These are phyloP conservation scores for Trichomonas vaginalis DNA, from an alignment of 208 protist genomes.

Conservation along the genomic window DNA sequence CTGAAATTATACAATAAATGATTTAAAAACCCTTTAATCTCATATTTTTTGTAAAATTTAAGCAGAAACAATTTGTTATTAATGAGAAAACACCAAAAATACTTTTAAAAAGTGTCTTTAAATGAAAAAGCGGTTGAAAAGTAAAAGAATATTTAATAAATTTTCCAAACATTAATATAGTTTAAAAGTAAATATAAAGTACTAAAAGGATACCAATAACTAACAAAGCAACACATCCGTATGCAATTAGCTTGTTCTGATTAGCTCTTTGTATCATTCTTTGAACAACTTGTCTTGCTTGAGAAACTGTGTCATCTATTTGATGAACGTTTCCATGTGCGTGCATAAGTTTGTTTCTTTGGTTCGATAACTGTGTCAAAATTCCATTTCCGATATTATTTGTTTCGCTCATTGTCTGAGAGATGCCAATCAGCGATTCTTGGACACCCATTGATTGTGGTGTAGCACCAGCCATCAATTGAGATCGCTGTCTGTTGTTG, in stretches of 20 bases:
- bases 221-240: background rate
- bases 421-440: background rate
- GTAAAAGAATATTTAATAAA: no score
- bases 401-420: background rate
- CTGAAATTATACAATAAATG: no score
- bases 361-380: background rate
- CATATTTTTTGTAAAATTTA: no score
- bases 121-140: no score
- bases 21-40: no score
- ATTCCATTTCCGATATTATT: background rate
- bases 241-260: background rate
- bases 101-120: no score
- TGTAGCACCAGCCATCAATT: background rate
- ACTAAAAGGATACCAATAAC: background rate
- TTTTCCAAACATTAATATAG: no score
- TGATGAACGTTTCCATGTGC: background rate
- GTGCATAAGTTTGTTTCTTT: background rate
- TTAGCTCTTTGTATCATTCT: background rate
- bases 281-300: background rate
- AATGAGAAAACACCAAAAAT: no score
- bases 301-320: background rate
- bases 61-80: no score
- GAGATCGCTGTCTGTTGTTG: background rate
- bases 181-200: background rate
- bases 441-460: background rate